Evolutionary conservation across 306 rosid species (phyloP).

Genomic region (Quillaja saponaria): DNA sequence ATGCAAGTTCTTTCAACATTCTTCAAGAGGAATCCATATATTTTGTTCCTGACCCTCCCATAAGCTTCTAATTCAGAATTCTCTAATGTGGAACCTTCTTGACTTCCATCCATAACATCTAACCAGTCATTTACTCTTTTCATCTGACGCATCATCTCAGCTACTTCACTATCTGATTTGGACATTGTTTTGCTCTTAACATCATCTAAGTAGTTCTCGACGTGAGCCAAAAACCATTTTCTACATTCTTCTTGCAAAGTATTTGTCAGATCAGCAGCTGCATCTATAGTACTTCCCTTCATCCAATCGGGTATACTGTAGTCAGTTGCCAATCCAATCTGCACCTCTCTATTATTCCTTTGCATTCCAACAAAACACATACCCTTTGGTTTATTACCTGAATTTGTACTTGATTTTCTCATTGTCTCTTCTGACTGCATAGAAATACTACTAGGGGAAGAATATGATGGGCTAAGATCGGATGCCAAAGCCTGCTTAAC

Average conservation of each 20-base stretch:
- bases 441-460: constrained; percentile 4
- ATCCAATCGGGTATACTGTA: constrained; percentile 23
- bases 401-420: constrained; percentile 9
- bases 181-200: constrained; percentile 21
- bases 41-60: constrained; percentile 41
- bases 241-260: constrained; percentile 28
- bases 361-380: constrained; percentile 8
- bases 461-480: constrained; percentile 27
- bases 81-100: constrained; percentile 1
- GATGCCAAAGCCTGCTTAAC: constrained; percentile 36
- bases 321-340: constrained; percentile 16
- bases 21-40: constrained; percentile 39
- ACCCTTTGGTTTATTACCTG: constrained; percentile 23
- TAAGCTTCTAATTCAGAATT: constrained; percentile 32
- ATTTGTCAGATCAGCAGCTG: constrained; percentile 20
- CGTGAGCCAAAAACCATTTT: constrained; percentile 38
- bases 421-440: constrained; percentile 2
- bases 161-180: constrained; percentile 29
- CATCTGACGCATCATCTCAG: constrained; percentile 38
- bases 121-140: constrained; percentile 45
- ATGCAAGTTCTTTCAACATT: constrained; percentile 41
- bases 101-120: constrained; percentile 20
- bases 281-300: constrained; percentile 32
- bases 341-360: constrained; percentile 1
- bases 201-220: constrained; percentile 40